Evolutionary conservation across 495 filamentous ascomycete genomes (phyloP).

Genomic region (Parachaetomium inaequale): DNA sequence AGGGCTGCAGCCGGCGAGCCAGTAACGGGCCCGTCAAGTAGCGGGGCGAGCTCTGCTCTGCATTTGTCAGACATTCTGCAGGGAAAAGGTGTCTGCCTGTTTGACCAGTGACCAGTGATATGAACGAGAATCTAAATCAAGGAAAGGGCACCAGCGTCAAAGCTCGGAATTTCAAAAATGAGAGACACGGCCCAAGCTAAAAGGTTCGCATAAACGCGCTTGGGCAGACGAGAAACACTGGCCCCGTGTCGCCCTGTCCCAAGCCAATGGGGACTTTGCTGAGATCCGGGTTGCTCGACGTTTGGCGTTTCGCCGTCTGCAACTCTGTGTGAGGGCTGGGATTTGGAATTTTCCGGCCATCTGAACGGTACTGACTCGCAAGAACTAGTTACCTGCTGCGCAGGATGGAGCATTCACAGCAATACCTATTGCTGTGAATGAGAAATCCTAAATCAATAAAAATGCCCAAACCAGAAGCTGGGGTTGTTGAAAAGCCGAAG

Average conservation of each 20-base stretch:
- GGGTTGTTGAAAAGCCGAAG: neutral
- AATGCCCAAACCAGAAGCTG: neutral
- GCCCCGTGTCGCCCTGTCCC: neutral
- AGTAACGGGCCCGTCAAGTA: too few relatives aligned
- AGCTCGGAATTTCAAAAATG: neutral
- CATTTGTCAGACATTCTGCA: too few relatives aligned
- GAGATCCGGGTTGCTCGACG: neutral
- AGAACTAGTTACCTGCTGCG: too few relatives aligned
- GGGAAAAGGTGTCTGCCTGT: too few relatives aligned
- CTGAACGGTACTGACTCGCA: too few relatives aligned
- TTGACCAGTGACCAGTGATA: too few relatives aligned
- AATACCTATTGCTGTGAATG: too few relatives aligned
- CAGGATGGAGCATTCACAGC: too few relatives aligned
- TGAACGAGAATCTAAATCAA: neutral
- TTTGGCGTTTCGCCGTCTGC: constrained; percentile 1
- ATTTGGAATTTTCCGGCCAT: neutral
- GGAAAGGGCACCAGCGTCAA: too few relatives aligned
- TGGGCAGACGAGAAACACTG: neutral
- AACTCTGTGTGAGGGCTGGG: neutral
- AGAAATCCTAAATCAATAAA: neutral
- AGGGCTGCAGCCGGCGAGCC: too few relatives aligned
- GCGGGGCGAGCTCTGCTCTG: too few relatives aligned
- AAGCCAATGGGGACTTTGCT: neutral
- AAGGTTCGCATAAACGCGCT: neutral
- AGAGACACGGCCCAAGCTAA: neutral